Evolutionary conservation across 2,329 filamentous ascomycete genomes (phyloP), one percentile per base, ranked within the genome.

Genomic region (Colletotrichum scovillei): DNA sequence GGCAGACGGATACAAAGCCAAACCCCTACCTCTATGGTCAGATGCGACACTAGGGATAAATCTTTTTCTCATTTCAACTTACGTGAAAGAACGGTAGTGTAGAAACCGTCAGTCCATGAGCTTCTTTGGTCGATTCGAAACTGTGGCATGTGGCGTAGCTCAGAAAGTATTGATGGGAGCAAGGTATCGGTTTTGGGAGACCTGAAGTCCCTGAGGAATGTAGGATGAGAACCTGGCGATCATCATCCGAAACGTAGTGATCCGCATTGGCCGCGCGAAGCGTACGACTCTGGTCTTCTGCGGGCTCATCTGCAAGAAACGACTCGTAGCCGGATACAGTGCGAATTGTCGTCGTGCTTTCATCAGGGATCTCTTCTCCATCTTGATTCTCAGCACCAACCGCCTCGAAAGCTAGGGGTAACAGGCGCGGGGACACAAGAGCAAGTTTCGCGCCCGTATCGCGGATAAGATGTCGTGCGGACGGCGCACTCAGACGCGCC

Each of bases 161-260:
- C 0, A 81, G 76, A 1, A 80, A 56, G 52, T 80, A 78, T 38
- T 78, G 76, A 38, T 82, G 80, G 2, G 78, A 75, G 12, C 80
- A 75, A 16, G 74, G 75, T 52, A 82, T 82, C 5, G 81, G 80
- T 65, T 83, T 83, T 11, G 82, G 81, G 14, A 81, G 67, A 38
- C 81, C 81, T 1, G 81, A 83, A 5, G 80, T 82, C 0, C 81
- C 81, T 0, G 81, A 82, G 4, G 80, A 81, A 69, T 82, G 81
- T 5, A 82, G 75, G 28, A 82, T 42, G 38, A 42, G 14, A 42
- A 42, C 38, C 16, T 42, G 38, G 38, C 38, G 38, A 16, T 42
- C 38, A 42, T 42, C 38, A 19, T 42, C 38, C 14, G 14, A 42
- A 42, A 42, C 14, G 38, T 42, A 42, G 14, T 42, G 38, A 42